Base-by-base conservation (phyloP, 768 basidiomycete species). In the Rhodotorula graminis region DNA sequence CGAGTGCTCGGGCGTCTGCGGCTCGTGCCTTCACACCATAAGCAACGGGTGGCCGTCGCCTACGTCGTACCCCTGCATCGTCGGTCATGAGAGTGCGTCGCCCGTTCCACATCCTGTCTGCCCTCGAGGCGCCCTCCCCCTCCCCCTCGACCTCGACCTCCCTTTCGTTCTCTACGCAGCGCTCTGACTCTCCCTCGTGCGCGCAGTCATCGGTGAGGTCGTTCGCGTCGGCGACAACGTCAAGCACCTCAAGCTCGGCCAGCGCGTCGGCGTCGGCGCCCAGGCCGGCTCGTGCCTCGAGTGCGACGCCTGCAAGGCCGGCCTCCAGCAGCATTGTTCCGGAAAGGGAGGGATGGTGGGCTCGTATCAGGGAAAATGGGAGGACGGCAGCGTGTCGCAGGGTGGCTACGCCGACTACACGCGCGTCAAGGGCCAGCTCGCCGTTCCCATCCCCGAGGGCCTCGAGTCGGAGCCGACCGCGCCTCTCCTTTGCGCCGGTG, bases 251-350 rank as follows among this genome's bases (percentile, higher is more conserved):
- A 23, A 55, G 61, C 80, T 82, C 33, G 83, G 83, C 61, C 77
- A 81, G 65, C 72, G 79, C 47, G 82, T 81, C 57, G 83, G 82
- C 64, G 81, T 83, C n/a, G 83, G 82, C 44, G 82, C 82, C 19
- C 82, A 82, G 74, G 80, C 80, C 8, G 65, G 67, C 12, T 71
- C 72, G 18, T 80, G 79, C 75, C 40, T 57, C 53, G 57, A 76
- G 29, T 80, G 79, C 73, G 67, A 73, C 21, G 50, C 29, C 27
- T 80, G 79, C 71, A 50, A 72, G 58, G 55, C 58, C 47, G 73
- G 68, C 40, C 67, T 72, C 4, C 76, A 78, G 71, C 67, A 77
- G 61, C 78, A 76, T 71, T 71, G 40, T n/a, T n/a, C 47, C 11
- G n/a, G 50, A 65, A 49, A 23, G 65, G 70, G n/a, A n/a, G n/a